These are phyloP conservation scores for Beauveria sp. DNA, from an alignment of 2,329 filamentous ascomycete species.

Conservation along the genomic window DNA sequence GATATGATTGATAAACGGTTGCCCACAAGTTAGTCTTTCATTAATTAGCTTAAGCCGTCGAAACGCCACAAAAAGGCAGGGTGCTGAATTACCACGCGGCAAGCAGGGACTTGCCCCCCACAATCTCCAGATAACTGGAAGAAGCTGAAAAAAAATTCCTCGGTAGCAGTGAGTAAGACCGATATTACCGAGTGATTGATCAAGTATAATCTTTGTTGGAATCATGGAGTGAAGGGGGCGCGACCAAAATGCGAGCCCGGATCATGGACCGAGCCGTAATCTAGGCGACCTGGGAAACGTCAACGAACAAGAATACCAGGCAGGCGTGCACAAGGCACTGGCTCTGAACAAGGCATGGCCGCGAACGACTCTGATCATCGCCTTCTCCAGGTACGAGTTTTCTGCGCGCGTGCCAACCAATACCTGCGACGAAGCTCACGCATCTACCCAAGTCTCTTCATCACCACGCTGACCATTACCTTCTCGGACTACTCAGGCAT, in stretches of 20 bases:
- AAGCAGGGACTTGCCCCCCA: background rate
- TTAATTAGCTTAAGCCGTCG: too few species aligned
- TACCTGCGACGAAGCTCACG: background rate
- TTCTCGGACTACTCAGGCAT: conserved; percentile 26
- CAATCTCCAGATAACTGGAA: background rate
- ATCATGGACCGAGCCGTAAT: background rate
- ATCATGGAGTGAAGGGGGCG: background rate
- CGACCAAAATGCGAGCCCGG: background rate
- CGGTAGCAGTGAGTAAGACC: background rate
- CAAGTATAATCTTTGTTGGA: too few species aligned
- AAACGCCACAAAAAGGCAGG: too few species aligned
- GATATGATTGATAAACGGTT: background rate
- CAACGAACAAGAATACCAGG: background rate
- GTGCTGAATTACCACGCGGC: background rate
- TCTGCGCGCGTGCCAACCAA: too few species aligned
- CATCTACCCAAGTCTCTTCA: conserved; percentile 18
- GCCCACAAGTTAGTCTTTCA: too few species aligned
- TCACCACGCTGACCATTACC: conserved; percentile 23
- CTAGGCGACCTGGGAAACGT: too few species aligned
- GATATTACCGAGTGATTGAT: too few species aligned
- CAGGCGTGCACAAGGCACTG: background rate
- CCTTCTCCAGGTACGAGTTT: background rate
- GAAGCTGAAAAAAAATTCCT: background rate
- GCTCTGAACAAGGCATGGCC: background rate
- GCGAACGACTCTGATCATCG: background rate